Base-by-base conservation (phyloP, 208 protist genomes). In the Leishmania turanica region DNA sequence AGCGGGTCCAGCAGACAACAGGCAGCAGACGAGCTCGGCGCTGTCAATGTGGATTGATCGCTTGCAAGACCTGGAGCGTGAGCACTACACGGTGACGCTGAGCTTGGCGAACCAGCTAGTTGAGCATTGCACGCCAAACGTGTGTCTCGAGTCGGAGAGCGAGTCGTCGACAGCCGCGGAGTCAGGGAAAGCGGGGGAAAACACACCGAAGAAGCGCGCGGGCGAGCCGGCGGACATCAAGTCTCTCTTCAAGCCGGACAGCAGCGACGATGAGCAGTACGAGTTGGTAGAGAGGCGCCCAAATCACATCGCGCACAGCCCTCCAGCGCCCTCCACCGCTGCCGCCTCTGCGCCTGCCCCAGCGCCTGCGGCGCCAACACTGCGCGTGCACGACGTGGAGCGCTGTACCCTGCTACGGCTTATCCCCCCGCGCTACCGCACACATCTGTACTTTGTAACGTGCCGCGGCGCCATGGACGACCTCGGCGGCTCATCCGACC, bases 21-120 rank as follows among this genome's bases (percentile, higher is more conserved):
- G 58, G 40, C 34, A 21, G 9, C 37, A 60, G 74, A 34, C 37
- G 49, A 56, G 34, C 75, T 42, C 54, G 75, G 11, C 74, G 58
- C 78, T 85, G 34, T 71, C 71, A 1, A 27, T 1, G 31, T 96
- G 92, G 90, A 92, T 96, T 40, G 87, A 94, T 72, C 53, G 69
- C 56, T 45, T 94, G 54, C 90, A 96, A 70, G 73, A 75, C 7
- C 45, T 93, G 4, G 92, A 96, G 75, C 80, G 85, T 27, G 81
- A 91, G 74, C 92, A 96, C 79, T 92, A 94, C 75, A 65, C 77
- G 37, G 79, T 84, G 31, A 85, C 90, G 65, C 81, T 95, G 56
- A 47, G 78, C 34, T 45, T 93, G 40, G 75, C 69, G 7, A 82
- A 79, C 9, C 47, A 84, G 45, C 73, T 84, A 19, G 78, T 77